Evolutionary conservation across 2,329 filamentous ascomycete species (phyloP), one percentile per base, ranked within the genome.

Genomic region (Penicillium aurantiogriseum): DNA sequence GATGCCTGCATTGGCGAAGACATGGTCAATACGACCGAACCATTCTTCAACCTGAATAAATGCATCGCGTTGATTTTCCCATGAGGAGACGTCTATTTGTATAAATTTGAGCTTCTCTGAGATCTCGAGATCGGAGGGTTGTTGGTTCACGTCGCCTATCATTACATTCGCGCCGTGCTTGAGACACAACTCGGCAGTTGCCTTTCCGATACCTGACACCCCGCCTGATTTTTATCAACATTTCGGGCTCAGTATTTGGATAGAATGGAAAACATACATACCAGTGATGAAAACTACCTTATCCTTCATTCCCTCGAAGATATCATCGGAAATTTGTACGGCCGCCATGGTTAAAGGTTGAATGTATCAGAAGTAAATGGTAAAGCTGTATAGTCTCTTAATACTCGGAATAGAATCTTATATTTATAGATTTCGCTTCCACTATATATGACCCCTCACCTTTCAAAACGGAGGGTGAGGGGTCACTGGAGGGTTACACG

Each of bases 201-300:
- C 81, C 15, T 85, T 77, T 33, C 85, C 84, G 52, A 87, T 87
- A 17, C 85, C 85, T 2, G 83, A 85, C 0, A 82, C 83, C 55
- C 82, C 82, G 48, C 84, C 83, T 80, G 54, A 1, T 47, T 23
- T 23, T n/a, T 2, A 23, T 35, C 2, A 47, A 4, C 17, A n/a
- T 29, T n/a, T 10, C 4, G n/a, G 23, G 31, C 17, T 9, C 1
- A 6, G 3, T 5, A 8, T 23, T 38, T 21, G n/a, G 43, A 44
- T 19, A 33, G 15, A 23, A 46, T 52, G 21, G 45, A 25, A 44
- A 21, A 7, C 45, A 40, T 19, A 5, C 64, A 44, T 71, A 81
- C 80, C 81, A 53, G 82, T 85, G 15, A 85, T 73, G 27, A 85
- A 64, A n/a, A 51, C 5, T 7, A 51, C 29, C 1, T 51, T 27